Percentiles rank a stretch among this genome's conserved stretches.
Conservation (phyloP, 1,284 basidiomycete genomes). For the Papiliotrema terrestris region DNA sequence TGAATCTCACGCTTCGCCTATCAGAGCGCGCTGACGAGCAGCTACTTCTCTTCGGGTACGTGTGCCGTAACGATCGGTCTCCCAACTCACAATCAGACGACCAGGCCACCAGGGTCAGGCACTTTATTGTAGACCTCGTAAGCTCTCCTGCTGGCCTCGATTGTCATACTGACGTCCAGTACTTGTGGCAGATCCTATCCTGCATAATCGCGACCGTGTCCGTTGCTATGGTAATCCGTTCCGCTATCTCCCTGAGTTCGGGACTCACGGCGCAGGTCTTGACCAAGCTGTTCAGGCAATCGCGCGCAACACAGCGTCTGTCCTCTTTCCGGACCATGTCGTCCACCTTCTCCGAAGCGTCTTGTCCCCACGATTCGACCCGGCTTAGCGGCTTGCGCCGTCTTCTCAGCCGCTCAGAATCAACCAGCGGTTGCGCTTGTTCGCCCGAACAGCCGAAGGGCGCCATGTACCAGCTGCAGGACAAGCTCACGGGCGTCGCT, state of each 20-base stretch:
- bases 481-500: slow-evolving; percentile 18
- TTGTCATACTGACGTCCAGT: slow-evolving; percentile 1
- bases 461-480: slow-evolving; percentile 6
- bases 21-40: neutral
- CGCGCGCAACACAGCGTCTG: neutral
- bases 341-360: neutral
- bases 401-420: neutral
- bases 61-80: neutral
- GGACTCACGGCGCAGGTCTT: neutral
- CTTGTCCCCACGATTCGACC: neutral
- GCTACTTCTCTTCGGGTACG: neutral
- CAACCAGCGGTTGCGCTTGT: neutral
- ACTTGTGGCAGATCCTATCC: slow-evolving; percentile 25
- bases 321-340: neutral
- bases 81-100: no score
- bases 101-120: slow-evolving; percentile 7
- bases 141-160: neutral
- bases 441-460: neutral
- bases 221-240: slow-evolving; percentile 13
- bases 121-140: slow-evolving; percentile 23
- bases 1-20: neutral
- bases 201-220: slow-evolving; percentile 16
- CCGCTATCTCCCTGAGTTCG: neutral
- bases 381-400: no score
- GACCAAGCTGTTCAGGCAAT: neutral